A percentile compares a stretch with the other conserved stretches of the same genome.
Conservation (phyloP, 768 basidiomycete genomes). For the Guyanaporus albipodus region DNA sequence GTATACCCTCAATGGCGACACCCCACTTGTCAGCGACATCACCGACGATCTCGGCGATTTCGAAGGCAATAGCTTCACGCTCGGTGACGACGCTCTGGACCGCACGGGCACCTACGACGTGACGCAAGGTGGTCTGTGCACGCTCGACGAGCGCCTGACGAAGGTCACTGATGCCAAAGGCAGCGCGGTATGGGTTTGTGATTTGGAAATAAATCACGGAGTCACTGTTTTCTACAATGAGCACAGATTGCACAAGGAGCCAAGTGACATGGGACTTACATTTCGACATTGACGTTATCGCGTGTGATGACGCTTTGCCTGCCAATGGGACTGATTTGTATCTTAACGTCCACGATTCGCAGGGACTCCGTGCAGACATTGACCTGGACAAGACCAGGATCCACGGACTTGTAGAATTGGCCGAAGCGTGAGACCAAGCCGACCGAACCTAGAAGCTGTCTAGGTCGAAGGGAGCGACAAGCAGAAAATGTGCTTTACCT, state of each 20-base stretch:
- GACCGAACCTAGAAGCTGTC: constrained; percentile 69
- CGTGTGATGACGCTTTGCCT: constrained; percentile 89
- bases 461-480: constrained; percentile 17
- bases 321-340: constrained; percentile 88
- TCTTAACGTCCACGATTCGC: constrained; percentile 88
- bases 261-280: constrained; percentile 44
- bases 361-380: constrained; percentile 93
- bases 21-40: constrained; percentile 96
- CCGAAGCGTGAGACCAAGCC: constrained; percentile 93
- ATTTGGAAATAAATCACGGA: constrained; percentile 94
- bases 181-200: constrained; percentile 85
- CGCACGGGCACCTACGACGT: constrained; percentile 91
- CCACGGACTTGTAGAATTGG: constrained; percentile 94
- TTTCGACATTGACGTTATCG: constrained; percentile 94
- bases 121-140: constrained; percentile 92
- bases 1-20: constrained; percentile 92
- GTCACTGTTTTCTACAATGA: constrained; percentile 48
- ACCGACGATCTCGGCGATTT: constrained; percentile 94
- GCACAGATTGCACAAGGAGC: neutral
- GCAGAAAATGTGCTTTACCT: constrained; percentile 40
- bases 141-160: constrained; percentile 81
- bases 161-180: constrained; percentile 89
- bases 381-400: constrained; percentile 87
- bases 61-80: constrained; percentile 92
- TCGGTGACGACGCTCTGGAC: constrained; percentile 97